These are phyloP conservation scores for Schizonepeta tenuifolia DNA, from an alignment of 257 asterid species.

Conservation along the genomic window DNA sequence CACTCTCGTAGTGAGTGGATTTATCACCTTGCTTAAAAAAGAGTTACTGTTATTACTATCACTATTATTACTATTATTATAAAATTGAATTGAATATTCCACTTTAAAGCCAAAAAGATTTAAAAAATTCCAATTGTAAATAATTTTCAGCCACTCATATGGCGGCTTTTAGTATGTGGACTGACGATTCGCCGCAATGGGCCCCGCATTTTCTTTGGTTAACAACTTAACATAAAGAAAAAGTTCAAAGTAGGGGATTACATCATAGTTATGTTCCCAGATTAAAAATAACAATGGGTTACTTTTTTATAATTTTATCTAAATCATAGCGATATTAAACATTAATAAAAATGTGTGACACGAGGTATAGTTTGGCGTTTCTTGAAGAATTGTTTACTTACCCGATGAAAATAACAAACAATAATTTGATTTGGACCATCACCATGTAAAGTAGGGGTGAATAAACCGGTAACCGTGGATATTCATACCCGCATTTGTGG, in stretches of 20 bases:
- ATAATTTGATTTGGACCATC: not conserved
- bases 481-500: no score
- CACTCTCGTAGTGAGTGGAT: not conserved
- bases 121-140: not conserved
- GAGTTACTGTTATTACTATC: no score
- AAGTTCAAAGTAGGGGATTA: no score
- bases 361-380: slow-evolving; percentile 15
- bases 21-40: not conserved
- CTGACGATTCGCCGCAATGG: slow-evolving; percentile 53
- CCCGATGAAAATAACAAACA: no score
- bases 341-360: not conserved
- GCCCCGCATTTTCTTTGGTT: no score
- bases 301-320: not conserved
- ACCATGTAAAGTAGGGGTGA: no score
- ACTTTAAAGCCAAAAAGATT: not conserved
- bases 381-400: not conserved
- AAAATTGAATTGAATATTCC: not conserved
- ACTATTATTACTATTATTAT: not conserved
- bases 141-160: slow-evolving; percentile 16
- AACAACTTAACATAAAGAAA: no score
- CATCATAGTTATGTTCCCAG: no score
- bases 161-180: slow-evolving; percentile 20
- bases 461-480: no score
- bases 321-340: not conserved
- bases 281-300: not conserved